Conservation (phyloP, 371 early-diverging fungal genomes). For the Mucor saturninus region DNA sequence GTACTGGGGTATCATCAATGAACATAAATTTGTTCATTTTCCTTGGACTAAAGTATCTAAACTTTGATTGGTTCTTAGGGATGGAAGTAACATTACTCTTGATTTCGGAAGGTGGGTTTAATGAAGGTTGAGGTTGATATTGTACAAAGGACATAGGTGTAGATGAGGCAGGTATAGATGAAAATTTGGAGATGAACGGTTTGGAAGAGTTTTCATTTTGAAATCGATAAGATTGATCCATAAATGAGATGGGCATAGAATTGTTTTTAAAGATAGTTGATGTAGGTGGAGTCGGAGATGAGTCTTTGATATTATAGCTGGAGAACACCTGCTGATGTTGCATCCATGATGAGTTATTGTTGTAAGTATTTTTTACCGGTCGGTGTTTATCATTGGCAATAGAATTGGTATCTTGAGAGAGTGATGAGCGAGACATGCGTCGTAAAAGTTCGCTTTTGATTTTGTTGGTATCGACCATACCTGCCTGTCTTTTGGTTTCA, state of each 20-base stretch:
- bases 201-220: not conserved
- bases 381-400: not conserved
- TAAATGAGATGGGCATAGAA: conserved; percentile 1
- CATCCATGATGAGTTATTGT: conserved; percentile 1
- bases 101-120: conserved; percentile 7
- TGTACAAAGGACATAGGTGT: conserved; percentile 23
- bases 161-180: not conserved
- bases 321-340: not conserved
- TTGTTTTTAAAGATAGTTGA: not conserved
- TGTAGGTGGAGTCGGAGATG: not conserved
- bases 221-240: conserved; percentile 3
- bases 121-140: conserved; percentile 22
- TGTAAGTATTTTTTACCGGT: not conserved
- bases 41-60: conserved; percentile 58
- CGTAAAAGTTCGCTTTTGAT: not conserved
- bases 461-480: conserved; percentile 16
- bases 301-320: not conserved
- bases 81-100: conserved; percentile 2
- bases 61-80: conserved; percentile 43
- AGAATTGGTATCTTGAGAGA: not conserved
- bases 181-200: not conserved
- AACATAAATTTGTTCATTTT: conserved; percentile 60
- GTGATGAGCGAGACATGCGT: not conserved
- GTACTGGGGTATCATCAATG: conserved; percentile 41
- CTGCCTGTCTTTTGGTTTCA: conserved; percentile 15